Evolutionary conservation across 1,139 yeast genomes (phyloP), one percentile per base, ranked within the genome.

Genomic region (Lodderomyces margitis): DNA sequence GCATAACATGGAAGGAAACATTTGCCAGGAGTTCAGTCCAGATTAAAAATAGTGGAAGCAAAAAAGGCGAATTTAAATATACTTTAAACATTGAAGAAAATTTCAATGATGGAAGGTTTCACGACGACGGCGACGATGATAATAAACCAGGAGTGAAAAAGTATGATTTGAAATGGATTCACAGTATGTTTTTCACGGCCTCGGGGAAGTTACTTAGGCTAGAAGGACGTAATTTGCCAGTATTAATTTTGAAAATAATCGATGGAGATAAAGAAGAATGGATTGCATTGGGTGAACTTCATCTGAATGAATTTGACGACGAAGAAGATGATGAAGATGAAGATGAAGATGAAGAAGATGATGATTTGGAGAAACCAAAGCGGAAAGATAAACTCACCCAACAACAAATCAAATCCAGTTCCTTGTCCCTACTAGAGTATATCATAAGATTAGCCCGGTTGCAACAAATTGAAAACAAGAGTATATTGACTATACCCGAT

Each of bases 41-140:
- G 17, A 56, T 83, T 7, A 50, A 63, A 41, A 60, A 80, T 23
- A 9, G 10, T 15, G 32, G n/a, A n/a, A n/a, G 32, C 11, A 47
- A 48, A 2, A 41, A 34, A 23, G 21, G 27, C 5, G 45, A 45
- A 20, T 53, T 40, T 19, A 38, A 36, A 28, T 85, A 83, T 55
- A 57, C 57, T 8, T 52, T 87, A 30, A 61, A 56, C 9, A 66
- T 87, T 2, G 59, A 57, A 2, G 94, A 87, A 53, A 77, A 76
- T 52, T 79, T 83, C 45, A 72, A 84, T 53, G 95, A 87, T 59
- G 88, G 79, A 0, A 64, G 95, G 44, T 87, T 83, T 54, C 95
- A 87, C 53, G 85, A 81, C 9, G 75, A 68, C 10, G n/a, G n/a
- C n/a, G n/a, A n/a, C 10, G 78, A 74, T 6, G 75, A 66, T 14